phyloP scores from a whole-genome alignment of 2,329 filamentous ascomycete species.

The Juglanconis sp. region DNA sequence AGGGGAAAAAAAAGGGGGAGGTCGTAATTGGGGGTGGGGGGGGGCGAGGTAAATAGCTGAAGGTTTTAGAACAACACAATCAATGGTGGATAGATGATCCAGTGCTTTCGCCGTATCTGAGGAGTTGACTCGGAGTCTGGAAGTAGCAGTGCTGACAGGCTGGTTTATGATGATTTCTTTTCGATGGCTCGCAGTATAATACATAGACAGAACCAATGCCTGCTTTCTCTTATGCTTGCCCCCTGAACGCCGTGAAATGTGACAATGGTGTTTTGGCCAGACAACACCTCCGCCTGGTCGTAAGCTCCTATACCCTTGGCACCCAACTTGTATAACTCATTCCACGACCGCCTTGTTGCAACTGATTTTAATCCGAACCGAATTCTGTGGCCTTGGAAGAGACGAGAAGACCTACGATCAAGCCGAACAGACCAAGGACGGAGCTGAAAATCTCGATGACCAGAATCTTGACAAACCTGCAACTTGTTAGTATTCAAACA shows the following conservation, averaged over 20 bases:
- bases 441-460: slow-evolving; percentile 99
- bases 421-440: slow-evolving; percentile 89
- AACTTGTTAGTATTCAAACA: slow-evolving; percentile 21
- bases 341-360: not conserved
- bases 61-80: not conserved
- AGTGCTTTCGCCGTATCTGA: not conserved
- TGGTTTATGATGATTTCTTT: not conserved
- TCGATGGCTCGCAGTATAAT: slow-evolving; percentile 9
- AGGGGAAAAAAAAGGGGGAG: no score
- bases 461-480: slow-evolving; percentile 94
- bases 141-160: not conserved
- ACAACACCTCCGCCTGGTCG: not conserved
- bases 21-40: no score
- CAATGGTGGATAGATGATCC: not conserved
- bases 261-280: slow-evolving; percentile 18
- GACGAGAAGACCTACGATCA: slow-evolving; percentile 90
- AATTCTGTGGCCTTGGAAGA: slow-evolving; percentile 82
- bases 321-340: slow-evolving; percentile 5
- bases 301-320: not conserved
- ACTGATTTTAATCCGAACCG: slow-evolving; percentile 31
- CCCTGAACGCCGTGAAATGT: slow-evolving; percentile 18
- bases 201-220: slow-evolving; percentile 16
- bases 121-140: not conserved
- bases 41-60: not conserved
- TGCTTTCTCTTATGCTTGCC: slow-evolving; percentile 14